Evolutionary conservation across 768 basidiomycete species (phyloP), one percentile per base, ranked within the genome.

Genomic region (Lyophyllum semitale): DNA sequence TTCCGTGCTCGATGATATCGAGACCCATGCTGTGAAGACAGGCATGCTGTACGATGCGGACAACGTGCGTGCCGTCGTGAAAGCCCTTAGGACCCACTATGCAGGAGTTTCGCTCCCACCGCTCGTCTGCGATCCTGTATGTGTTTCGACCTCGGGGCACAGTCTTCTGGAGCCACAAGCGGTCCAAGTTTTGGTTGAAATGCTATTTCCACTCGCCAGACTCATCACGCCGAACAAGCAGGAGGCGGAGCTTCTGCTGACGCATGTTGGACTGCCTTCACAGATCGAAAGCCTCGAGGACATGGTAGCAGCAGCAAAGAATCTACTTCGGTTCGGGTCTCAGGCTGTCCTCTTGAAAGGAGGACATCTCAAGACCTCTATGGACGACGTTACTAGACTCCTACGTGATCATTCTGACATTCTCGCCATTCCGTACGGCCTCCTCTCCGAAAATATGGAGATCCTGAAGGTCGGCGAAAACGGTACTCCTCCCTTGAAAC

Each of bases 71-170:
- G 74, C 79, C 0, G 77, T 93, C 3, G 79, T 82, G 2, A 57
- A 68, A 1, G 73, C 81, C 11, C 77, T 95, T 38, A 77, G 68
- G 40, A 40, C 59, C 0, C 72, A 77, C 57, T 83, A 78, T 63
- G 51, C 61, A 17, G 32, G 54, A 5, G 58, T 63, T 9, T 55
- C 55, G 9, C 59, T 70, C 25, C 79, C 85, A 0, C 82, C 84
- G 0, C 72, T 95, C 18, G 82, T 96, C 25, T 84, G 91, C 57
- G 95, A 98, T 66, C 94, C 95, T 0, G 94, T 98, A 9, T 93
- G 87, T 63, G 90, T 96, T 1, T 93, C 92, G 3, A 96, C 95
- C 0, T 93, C 91, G 0, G 93, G 93, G 1, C 91, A 95, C 65
- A 83, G 78, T 7, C 78, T 98, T 1, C 77, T 97, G 9, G 77